Base-by-base conservation (phyloP, 441 rosid genomes). In the Monsonia emarginata region DNA sequence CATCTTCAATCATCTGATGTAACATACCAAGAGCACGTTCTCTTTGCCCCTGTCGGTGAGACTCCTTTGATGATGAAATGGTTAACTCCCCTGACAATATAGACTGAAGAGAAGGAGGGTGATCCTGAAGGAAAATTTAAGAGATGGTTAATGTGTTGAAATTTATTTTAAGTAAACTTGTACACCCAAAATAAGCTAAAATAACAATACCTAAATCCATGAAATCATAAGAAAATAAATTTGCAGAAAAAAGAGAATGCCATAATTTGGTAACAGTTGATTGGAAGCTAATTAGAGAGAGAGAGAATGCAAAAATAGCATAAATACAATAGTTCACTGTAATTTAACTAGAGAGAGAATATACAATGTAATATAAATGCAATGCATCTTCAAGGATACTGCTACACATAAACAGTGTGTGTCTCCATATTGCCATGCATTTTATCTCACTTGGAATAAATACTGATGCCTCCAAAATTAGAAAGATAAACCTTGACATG, bases 1-100 rank as follows among this genome's bases (percentile, higher is more conserved):
- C 99, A 85, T 91, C 99, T 81, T 91, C 90, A 80, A 94, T 88
- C 96, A 95, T 95, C 85, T 91, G 97, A 75, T 91, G 90, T 48
- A 95, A 86, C 86, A 88, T 81, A 65, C 83, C 92, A 81, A 95
- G 94, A 70, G 97, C 86, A 66, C 97, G 97, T 78, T 95, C 95
- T 75, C 81, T 86, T 79, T 91, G 96, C 61, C 91, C 97, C 64
- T 76, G 96, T 69, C 88, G 84, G 64, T 79, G 90, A 75, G 89
- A 81, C 74, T 95, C 96, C 71, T 78, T 86, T 34, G 83, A 77
- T 57, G 88, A 82, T 58, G 86, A 83, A 66, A 81, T 52, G 40
- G 78, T 65, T 30, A 76, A 82, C 70, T 89, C 91, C 74, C 97
- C 96, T 60, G 81, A 74, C 64, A 95, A 75, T 79, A 81, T 80